These are phyloP conservation scores for Zygotorulaspora mrakii DNA, from an alignment of 1,139 yeast species.

Conservation along the genomic window DNA sequence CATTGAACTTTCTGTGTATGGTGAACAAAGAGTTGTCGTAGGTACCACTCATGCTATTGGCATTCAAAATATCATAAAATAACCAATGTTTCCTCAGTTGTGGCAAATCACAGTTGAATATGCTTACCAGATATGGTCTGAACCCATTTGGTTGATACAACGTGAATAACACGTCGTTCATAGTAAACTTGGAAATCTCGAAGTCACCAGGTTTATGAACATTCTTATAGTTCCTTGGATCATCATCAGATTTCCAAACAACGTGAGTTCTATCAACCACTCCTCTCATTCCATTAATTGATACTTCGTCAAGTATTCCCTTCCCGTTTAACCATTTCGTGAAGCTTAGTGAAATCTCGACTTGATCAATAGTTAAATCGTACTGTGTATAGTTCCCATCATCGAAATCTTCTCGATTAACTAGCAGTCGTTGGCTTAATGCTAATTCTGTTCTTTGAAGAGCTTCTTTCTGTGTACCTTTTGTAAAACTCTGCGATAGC, in stretches of 20 bases:
- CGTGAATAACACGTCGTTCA: slow-evolving; percentile 82
- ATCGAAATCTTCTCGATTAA: slow-evolving; percentile 47
- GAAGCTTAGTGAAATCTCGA: slow-evolving; percentile 74
- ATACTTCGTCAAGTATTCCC: slow-evolving; percentile 81
- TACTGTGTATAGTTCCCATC: slow-evolving; percentile 96
- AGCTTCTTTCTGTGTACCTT: slow-evolving; percentile 59
- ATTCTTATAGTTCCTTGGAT: slow-evolving; percentile 76
- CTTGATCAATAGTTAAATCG: slow-evolving; percentile 83
- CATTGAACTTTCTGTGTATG: slow-evolving; percentile 69
- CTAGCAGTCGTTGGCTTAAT: slow-evolving; percentile 28
- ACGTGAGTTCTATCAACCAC: slow-evolving; percentile 89
- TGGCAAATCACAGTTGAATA: slow-evolving; percentile 79
- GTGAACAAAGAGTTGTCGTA: slow-evolving; percentile 93
- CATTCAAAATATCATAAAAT: slow-evolving; percentile 79
- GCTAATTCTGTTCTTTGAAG: slow-evolving; percentile 35
- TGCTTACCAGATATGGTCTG: slow-evolving; percentile 80
- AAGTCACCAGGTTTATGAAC: slow-evolving; percentile 82
- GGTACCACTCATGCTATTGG: slow-evolving; percentile 82
- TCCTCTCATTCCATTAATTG: slow-evolving; percentile 82
- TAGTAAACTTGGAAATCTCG: slow-evolving; percentile 75
- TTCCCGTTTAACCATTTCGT: slow-evolving; percentile 85
- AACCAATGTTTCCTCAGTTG: slow-evolving; percentile 87
- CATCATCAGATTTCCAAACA: slow-evolving; percentile 75
- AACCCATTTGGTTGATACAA: slow-evolving; percentile 76
- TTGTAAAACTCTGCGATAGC: slow-evolving; percentile 42